Evolutionary conservation across 2,329 filamentous ascomycete species (phyloP), one percentile per base, ranked within the genome.

Genomic region (Ceratocystiopsis minuta): DNA sequence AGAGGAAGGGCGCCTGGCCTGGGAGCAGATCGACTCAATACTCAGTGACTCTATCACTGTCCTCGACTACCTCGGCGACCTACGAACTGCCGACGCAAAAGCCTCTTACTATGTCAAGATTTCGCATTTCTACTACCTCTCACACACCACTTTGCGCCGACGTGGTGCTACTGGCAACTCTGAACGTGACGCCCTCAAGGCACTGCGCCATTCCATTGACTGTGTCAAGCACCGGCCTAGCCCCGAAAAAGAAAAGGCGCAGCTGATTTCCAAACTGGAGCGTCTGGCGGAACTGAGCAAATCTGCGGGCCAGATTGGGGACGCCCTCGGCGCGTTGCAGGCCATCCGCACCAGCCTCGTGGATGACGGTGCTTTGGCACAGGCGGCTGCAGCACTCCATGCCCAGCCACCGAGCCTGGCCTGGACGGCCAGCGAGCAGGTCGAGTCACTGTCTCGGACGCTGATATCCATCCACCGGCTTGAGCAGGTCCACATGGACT

Each of bases 61-160:
- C 14, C 56, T 78, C 11, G 67, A 73, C 32, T 61, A 65, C 40
- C 59, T 76, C 37, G 64, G 65, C 6, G 60, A 67, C 17, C 37
- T 46, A n/a, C 53, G 50, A 40, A 44, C 51, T 7, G 40, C 49
- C 16, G 58, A 58, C 20, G 42, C 47, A 0, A 43, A 47, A 1
- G 40, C 45, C 3, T 52, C 61, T 2, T 73, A 75, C 48, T 64
- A 72, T 43, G 67, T 79, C 46, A 81, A 77, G 50, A 70, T 84
- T 20, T 84, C 80, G 0, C 78, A 80, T 50, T 64, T 81, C 3
- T 83, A 83, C 53, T 84, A 78, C 54, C 63, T 73, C n/a, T 64
- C 72, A 38, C 74, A 75, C 51, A 58, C 70, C 16, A 61, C 65
- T 37, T 54, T 72, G 45, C 59, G 65, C 14, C 70, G 24, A 28